phyloP scores from a whole-genome alignment of 1,284 basidiomycete genomes.

The Pseudozyma tsukubaensis region DNA sequence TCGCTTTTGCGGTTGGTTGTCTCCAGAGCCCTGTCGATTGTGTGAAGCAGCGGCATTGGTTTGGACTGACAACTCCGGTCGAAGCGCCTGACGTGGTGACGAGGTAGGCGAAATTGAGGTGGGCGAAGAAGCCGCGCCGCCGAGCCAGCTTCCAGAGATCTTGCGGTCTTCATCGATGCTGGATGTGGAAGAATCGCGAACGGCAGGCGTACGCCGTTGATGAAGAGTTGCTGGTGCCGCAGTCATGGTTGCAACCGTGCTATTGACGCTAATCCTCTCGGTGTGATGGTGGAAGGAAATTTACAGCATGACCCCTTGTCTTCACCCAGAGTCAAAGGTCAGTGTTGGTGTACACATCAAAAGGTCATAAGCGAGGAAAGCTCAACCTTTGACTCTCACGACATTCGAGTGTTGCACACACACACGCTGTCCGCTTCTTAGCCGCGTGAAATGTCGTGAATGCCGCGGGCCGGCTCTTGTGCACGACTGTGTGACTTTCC shows the following conservation, averaged over 20 bases:
- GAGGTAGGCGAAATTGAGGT: slow-evolving; percentile 8
- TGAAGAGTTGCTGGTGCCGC: slow-evolving; percentile 15
- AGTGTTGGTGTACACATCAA: too few species aligned
- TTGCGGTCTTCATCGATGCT: slow-evolving; percentile 50
- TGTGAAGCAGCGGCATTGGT: neutral
- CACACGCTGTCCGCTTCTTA: too few species aligned
- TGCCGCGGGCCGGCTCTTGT: too few species aligned
- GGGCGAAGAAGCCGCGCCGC: slow-evolving; percentile 1
- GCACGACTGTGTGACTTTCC: too few species aligned
- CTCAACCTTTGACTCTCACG: too few species aligned
- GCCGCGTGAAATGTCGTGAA: too few species aligned
- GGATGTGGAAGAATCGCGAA: slow-evolving; percentile 32
- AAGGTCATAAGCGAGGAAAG: too few species aligned
- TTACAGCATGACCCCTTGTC: slow-evolving; percentile 10
- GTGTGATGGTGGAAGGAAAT: neutral
- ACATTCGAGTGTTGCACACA: too few species aligned
- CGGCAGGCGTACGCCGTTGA: slow-evolving; percentile 31
- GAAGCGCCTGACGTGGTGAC: slow-evolving; percentile 3
- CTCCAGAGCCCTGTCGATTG: neutral
- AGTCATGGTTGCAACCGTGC: slow-evolving; percentile 16
- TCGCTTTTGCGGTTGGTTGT: slow-evolving; percentile 18
- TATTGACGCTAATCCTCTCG: neutral
- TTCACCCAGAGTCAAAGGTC: too few species aligned
- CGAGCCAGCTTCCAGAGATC: slow-evolving; percentile 34
- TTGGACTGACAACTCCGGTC: neutral